phyloP scores from a whole-genome alignment of 306 rosid genomes.

The Lablab purpureus region DNA sequence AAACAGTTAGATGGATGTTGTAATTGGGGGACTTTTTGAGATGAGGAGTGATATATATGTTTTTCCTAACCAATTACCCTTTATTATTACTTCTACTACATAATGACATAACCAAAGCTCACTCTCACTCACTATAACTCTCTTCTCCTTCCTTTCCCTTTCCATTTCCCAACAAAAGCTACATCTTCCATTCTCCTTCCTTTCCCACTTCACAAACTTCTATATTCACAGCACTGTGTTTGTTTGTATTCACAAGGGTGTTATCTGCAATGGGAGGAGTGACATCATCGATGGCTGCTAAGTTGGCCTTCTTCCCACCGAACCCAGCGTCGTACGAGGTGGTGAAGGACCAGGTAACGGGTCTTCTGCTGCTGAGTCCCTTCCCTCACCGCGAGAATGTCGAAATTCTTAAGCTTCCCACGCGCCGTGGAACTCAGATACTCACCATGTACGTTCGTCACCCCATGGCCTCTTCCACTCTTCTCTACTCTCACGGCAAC shows the following conservation, averaged over 20 bases:
- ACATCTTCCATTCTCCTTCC: background rate
- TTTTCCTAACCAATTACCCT: background rate
- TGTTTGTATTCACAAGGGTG: no score
- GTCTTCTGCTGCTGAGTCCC: slow-evolving; percentile 71
- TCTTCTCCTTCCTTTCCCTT: background rate
- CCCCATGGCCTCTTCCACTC: slow-evolving; percentile 82
- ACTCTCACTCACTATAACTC: background rate
- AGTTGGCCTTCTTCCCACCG: slow-evolving; percentile 88
- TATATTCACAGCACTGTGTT: no score
- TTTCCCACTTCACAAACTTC: no score
- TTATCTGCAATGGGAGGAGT: slow-evolving; percentile 73
- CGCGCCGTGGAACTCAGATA: slow-evolving; percentile 78
- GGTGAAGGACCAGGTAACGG: slow-evolving; percentile 63
- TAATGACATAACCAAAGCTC: background rate
- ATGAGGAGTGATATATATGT: no score
- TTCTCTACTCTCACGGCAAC: slow-evolving; percentile 90
- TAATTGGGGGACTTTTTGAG: no score
- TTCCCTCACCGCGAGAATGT: slow-evolving; percentile 88
- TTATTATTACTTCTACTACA: background rate
- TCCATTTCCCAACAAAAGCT: slow-evolving; percentile 1
- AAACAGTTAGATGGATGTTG: no score
- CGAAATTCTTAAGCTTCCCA: slow-evolving; percentile 73
- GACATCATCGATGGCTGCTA: slow-evolving; percentile 93
- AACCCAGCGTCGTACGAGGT: slow-evolving; percentile 78
- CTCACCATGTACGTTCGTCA: slow-evolving; percentile 74